Base-by-base conservation (phyloP, 129 eudicot genomes). In the Saussurea involucrata region DNA sequence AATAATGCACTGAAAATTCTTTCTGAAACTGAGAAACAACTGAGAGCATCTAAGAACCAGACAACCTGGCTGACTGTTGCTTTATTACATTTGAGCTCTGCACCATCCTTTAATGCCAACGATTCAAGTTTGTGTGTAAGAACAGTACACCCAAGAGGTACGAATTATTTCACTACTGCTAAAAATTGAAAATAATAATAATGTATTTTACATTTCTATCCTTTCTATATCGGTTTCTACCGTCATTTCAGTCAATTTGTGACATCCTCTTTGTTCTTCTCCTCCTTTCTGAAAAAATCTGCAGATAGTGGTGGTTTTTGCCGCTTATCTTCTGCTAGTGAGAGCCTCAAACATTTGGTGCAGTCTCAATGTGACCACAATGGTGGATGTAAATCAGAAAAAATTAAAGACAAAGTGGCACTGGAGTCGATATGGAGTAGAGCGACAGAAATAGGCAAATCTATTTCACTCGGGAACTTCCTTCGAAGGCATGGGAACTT, bases 51-150 rank as follows among this genome's bases (percentile, higher is more conserved):
- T 17, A 92, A 92, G 81, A 95, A 88, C 78, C 97, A 95, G 75
- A 88, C 90, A 8, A 92, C 99, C 20, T 95, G 99, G 99, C 95
- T 95, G 29, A 95, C 91, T 22, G 97, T 82, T 33, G 97, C 97
- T 76, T 91, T 95, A 66, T 84, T 95, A 66, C 99, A 90, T 80
- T 80, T 95, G 72, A 88, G 88, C 79, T 95, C 96, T 60, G 77
- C 72, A 18, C 90, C 85, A 60, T 68, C 86, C 4, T 68, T 77
- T n/a, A 90, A 92, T 81, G 78, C 85, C n/a, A 83, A 84, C 44
- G 89, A 88, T 71, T 71, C 90, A 70, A 85, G 86, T 83, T 72
- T 88, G 65, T 85, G 84, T 74, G 70, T 66, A 75, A 88, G 85
- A 79, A 53, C 85, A 1, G 69, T 81, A 82, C 75, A 80, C 13